phyloP scores from a whole-genome alignment of 805 yeast genomes.

The Starmerella apicola region DNA sequence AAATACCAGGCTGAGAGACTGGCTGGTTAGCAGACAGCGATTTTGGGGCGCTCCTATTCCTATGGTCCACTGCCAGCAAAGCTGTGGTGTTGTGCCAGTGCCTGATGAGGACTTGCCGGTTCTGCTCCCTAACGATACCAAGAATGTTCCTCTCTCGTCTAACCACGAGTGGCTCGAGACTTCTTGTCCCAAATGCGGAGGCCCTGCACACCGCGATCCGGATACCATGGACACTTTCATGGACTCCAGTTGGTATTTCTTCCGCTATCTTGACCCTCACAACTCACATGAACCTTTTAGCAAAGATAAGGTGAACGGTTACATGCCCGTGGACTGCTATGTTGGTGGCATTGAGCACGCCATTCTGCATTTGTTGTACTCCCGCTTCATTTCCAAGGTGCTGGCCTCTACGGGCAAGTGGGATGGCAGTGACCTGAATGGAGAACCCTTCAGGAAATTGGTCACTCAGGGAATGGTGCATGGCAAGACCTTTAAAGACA shows the following conservation, averaged over 20 bases:
- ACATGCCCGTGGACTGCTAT: constrained; percentile 79
- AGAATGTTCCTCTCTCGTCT: constrained; percentile 56
- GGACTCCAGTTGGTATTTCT: constrained; percentile 94
- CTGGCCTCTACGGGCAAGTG: constrained; percentile 54
- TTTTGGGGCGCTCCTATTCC: constrained; percentile 99
- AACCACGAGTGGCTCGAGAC: constrained; percentile 58
- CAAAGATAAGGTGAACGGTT: constrained; percentile 35
- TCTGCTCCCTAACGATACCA: constrained; percentile 42
- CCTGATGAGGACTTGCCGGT: constrained; percentile 84
- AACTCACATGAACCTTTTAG: constrained; percentile 47
- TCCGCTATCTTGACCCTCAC: constrained; percentile 67
- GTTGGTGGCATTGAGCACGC: constrained; percentile 97
- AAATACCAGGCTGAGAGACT: constrained; percentile 67
- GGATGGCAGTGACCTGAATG: constrained; percentile 43
- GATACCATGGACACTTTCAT: constrained; percentile 98
- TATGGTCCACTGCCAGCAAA: constrained; percentile 61
- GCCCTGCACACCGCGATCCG: constrained; percentile 71
- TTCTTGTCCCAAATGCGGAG: constrained; percentile 65
- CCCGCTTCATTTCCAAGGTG: constrained; percentile 77
- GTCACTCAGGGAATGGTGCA: constrained; percentile 98
- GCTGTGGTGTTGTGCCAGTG: constrained; percentile 85
- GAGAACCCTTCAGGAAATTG: constrained; percentile 71
- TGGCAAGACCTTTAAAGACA: constrained; percentile 70
- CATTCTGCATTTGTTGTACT: constrained; percentile 74
- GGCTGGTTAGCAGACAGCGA: constrained; percentile 90